These are phyloP conservation scores for Hylodesmum podocarpum DNA, from an alignment of 306 rosid genomes.

Conservation along the genomic window DNA sequence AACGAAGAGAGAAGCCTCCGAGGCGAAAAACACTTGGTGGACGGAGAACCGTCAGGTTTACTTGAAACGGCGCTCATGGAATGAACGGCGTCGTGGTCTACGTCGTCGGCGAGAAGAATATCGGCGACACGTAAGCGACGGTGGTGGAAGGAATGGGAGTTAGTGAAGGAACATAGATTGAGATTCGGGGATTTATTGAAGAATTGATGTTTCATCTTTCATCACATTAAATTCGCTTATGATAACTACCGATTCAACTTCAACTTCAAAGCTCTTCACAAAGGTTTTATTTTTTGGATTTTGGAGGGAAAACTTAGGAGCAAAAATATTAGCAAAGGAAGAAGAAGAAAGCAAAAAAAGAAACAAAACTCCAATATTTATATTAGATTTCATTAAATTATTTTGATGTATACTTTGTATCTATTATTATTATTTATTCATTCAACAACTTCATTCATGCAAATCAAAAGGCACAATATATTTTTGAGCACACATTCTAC, in stretches of 20 bases:
- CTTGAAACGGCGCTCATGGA: slow-evolving; percentile 40
- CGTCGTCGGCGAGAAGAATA: slow-evolving; percentile 47
- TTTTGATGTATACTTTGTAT: neutral
- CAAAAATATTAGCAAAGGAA: no score
- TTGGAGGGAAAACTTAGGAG: slow-evolving; percentile 47
- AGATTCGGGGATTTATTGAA: slow-evolving; percentile 39
- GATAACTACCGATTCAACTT: slow-evolving; percentile 21
- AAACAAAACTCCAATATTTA: neutral
- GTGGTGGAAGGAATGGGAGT: slow-evolving; percentile 17
- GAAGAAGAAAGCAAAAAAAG: neutral
- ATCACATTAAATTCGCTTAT: slow-evolving; percentile 24
- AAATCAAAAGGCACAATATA: no score
- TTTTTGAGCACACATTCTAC: neutral
- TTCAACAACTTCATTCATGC: neutral
- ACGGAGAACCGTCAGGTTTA: neutral
- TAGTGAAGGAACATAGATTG: neutral
- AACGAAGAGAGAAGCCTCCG: slow-evolving; percentile 51
- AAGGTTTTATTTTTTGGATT: slow-evolving; percentile 12
- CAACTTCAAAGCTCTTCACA: slow-evolving; percentile 15
- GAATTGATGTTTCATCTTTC: neutral
- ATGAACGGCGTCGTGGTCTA: slow-evolving; percentile 26
- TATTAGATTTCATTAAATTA: neutral
- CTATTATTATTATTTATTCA: no score
- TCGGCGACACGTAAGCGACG: slow-evolving; percentile 60
- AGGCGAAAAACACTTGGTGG: slow-evolving; percentile 47